Evolutionary conservation across 176 grass and related monocot genomes (phyloP).

Genomic region (Dendrocalamus sinicus): DNA sequence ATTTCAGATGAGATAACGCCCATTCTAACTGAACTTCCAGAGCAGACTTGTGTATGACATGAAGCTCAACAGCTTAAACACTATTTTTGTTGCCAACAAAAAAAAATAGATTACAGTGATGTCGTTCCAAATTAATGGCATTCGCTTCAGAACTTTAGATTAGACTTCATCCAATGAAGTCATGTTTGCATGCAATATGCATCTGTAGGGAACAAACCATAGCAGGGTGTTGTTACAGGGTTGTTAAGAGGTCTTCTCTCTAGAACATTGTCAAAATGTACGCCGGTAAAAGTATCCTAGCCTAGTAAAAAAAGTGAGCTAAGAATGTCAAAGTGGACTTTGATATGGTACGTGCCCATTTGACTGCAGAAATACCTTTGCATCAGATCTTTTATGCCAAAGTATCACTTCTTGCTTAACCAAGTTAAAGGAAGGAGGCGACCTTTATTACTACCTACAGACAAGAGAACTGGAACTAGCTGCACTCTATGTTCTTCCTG

Average conservation of each 20-base stretch:
- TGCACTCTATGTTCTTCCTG: background rate
- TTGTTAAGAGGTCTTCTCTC: background rate
- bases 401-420: background rate
- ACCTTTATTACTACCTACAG: background rate
- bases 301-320: background rate
- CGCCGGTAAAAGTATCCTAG: background rate
- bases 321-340: background rate
- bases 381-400: background rate
- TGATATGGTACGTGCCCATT: background rate
- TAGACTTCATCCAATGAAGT: background rate
- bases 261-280: background rate
- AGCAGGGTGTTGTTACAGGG: background rate
- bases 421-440: background rate
- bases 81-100: background rate
- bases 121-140: background rate
- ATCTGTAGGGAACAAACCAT: background rate
- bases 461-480: slow-evolving; percentile 18
- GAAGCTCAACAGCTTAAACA: background rate
- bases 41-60: background rate
- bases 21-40: background rate
- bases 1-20: background rate
- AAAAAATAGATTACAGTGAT: background rate
- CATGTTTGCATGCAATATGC: background rate
- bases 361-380: background rate
- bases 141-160: background rate